These are phyloP conservation scores for Aspergillus hancockii DNA, from an alignment of 495 filamentous ascomycete genomes.

Conservation along the genomic window DNA sequence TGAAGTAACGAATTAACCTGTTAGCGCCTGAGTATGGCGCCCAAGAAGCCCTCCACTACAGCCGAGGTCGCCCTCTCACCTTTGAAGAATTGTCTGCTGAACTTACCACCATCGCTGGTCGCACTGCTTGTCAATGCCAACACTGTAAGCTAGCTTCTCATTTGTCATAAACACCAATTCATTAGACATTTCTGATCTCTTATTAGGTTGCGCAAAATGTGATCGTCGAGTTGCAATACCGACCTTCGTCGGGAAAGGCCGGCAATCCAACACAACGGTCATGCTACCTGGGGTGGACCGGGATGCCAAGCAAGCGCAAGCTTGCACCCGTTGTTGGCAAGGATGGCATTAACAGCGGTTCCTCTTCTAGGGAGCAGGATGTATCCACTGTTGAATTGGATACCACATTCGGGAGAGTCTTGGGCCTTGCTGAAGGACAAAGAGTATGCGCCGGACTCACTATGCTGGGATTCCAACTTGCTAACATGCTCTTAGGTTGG, in stretches of 20 bases:
- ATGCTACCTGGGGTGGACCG: constrained; percentile 91
- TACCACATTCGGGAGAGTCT: constrained; percentile 77
- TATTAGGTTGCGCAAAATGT: constrained; percentile 87
- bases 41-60: constrained; percentile 66
- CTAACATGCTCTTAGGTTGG: constrained; percentile 54
- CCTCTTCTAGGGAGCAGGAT: constrained; percentile 67
- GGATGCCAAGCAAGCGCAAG: constrained; percentile 88
- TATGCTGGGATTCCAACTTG: constrained; percentile 2
- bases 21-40: constrained; percentile 53
- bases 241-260: constrained; percentile 41
- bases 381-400: constrained; percentile 81
- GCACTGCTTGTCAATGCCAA: constrained; percentile 82
- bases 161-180: not conserved
- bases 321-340: constrained; percentile 69
- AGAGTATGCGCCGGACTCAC: constrained; percentile 59
- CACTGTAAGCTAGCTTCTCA: constrained; percentile 58
- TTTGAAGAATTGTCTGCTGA: constrained; percentile 91
- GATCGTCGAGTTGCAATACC: constrained; percentile 81
- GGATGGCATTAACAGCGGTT: constrained; percentile 66
- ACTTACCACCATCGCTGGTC: constrained; percentile 83
- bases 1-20: constrained; percentile 8
- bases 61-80: constrained; percentile 80
- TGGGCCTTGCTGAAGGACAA: constrained; percentile 81
- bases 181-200: not conserved
- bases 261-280: constrained; percentile 59